Evolutionary conservation across 495 filamentous ascomycete genomes (phyloP).

Genomic region (Chaetomidium leptoderma): DNA sequence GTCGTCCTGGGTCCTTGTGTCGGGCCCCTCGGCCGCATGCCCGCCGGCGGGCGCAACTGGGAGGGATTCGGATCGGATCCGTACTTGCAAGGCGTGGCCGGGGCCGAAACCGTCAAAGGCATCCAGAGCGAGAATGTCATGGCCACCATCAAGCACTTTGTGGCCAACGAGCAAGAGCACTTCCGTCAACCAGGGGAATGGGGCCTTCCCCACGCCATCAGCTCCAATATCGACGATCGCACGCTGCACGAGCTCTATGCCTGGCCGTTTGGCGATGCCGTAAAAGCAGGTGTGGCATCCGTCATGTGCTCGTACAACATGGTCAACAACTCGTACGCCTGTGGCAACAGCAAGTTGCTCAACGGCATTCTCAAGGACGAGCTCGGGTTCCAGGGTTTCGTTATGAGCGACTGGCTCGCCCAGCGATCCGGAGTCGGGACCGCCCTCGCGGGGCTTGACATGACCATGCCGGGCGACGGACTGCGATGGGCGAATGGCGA

Average conservation of each 20-base stretch:
- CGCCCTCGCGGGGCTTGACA: conserved; percentile 81
- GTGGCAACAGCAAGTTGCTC: conserved; percentile 84
- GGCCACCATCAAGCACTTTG: conserved; percentile 67
- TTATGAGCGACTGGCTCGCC: conserved; percentile 91
- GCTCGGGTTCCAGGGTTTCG: conserved; percentile 89
- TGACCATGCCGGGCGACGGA: conserved; percentile 95
- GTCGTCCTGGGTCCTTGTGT: conserved; percentile 65
- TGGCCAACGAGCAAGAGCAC: conserved; percentile 73
- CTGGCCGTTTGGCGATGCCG: conserved; percentile 85
- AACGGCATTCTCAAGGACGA: conserved; percentile 95
- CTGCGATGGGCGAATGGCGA: conserved; percentile 68
- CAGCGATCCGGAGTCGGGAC: conserved; percentile 76
- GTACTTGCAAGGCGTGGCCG: conserved; percentile 63
- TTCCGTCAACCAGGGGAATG: conserved; percentile 78
- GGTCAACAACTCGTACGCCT: conserved; percentile 88
- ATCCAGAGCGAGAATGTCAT: conserved; percentile 72
- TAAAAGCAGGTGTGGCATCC: conserved; percentile 80
- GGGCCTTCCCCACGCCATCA: conserved; percentile 68
- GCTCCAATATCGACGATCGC: conserved; percentile 78
- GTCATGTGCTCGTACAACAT: conserved; percentile 89
- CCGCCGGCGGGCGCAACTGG: conserved; percentile 71
- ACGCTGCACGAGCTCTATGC: conserved; percentile 79
- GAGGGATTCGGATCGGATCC: conserved; percentile 75
- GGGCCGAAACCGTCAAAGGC: conserved; percentile 61
- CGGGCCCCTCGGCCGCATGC: conserved; percentile 65